Percentiles rank a stretch among this genome's conserved stretches.
Conservation (phyloP, 306 rosid species). For the Glycyrrhiza uralensis region DNA sequence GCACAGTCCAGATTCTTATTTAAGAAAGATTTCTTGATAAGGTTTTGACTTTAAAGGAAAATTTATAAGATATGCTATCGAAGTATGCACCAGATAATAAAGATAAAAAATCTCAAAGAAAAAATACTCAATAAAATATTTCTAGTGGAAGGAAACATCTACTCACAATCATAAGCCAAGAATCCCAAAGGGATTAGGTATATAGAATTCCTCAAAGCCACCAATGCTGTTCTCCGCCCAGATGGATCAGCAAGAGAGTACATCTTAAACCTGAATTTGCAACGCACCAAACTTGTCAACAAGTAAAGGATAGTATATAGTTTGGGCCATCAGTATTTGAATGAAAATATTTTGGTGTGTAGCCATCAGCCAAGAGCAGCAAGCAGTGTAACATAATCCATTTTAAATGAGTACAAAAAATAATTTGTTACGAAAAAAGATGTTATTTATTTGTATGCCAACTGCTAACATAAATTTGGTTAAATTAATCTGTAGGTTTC, state of each 20-base stretch:
- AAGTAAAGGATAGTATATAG: background rate
- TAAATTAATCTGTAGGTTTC: background rate
- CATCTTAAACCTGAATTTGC: slow-evolving; percentile 77
- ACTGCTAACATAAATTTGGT: background rate
- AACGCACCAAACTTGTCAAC: background rate
- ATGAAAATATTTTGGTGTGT: background rate
- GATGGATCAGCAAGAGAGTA: slow-evolving; percentile 81
- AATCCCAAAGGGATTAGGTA: slow-evolving; percentile 90
- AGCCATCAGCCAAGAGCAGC: slow-evolving; percentile 2
- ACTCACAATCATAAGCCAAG: slow-evolving; percentile 95
- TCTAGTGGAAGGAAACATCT: slow-evolving; percentile 16
- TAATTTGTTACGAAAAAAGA: background rate
- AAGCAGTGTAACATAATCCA: background rate
- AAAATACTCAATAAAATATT: background rate
- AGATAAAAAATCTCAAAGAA: background rate
- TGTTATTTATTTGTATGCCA: background rate
- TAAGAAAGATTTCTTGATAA: background rate
- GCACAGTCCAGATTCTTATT: background rate
- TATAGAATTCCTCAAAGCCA: slow-evolving; percentile 84
- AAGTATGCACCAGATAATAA: background rate
- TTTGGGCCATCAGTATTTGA: background rate
- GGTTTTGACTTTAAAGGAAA: background rate
- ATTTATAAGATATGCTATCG: background rate
- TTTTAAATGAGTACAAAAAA: background rate
- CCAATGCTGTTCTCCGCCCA: slow-evolving; percentile 75